A percentile compares a stretch with the other conserved stretches of the same genome.
Evolutionary conservation across 2,329 filamentous ascomycete genomes (phyloP).

Genomic region (Lasiodiplodia citricola): DNA sequence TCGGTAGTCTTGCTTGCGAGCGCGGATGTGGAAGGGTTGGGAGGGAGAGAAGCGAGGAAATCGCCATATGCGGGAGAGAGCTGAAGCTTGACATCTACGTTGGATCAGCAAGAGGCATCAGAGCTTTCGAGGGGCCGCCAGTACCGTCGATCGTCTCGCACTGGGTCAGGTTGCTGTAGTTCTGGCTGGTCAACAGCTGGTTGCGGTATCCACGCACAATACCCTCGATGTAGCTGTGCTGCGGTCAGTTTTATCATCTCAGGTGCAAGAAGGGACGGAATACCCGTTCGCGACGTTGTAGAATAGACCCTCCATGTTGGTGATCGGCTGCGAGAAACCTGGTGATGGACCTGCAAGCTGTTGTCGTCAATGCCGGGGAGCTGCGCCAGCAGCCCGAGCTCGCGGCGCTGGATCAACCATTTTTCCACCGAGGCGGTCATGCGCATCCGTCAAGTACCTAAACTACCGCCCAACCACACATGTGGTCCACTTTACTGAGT

Average conservation of each 20-base stretch:
- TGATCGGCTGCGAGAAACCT: conserved; percentile 12
- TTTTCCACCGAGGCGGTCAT: neutral
- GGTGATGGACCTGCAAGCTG: conserved; percentile 24
- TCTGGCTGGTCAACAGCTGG: conserved; percentile 83
- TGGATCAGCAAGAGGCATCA: neutral
- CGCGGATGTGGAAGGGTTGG: conserved; percentile 94
- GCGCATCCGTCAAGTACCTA: neutral
- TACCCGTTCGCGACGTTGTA: conserved; percentile 96
- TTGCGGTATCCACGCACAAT: conserved; percentile 98
- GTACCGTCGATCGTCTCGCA: conserved; percentile 96
- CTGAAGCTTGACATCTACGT: conserved; percentile 91
- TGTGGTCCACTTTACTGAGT: neutral
- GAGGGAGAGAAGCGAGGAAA: conserved; percentile 89
- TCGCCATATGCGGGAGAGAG: conserved; percentile 96
- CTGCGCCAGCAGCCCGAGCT: conserved; percentile 17
- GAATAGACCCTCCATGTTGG: conserved; percentile 83
- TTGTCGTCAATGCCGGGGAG: conserved; percentile 24
- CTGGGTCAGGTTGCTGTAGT: conserved; percentile 95
- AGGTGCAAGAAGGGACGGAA: conserved; percentile 35
- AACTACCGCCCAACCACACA: neutral
- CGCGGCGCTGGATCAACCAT: conserved; percentile 1
- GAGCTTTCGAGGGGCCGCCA: conserved; percentile 34
- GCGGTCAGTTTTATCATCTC: conserved; percentile 31
- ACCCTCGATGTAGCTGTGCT: conserved; percentile 86
- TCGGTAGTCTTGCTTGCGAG: conserved; percentile 96